These are phyloP conservation scores for Pyricularia sp. DNA, from an alignment of 2,329 filamentous ascomycete genomes.

Conservation along the genomic window DNA sequence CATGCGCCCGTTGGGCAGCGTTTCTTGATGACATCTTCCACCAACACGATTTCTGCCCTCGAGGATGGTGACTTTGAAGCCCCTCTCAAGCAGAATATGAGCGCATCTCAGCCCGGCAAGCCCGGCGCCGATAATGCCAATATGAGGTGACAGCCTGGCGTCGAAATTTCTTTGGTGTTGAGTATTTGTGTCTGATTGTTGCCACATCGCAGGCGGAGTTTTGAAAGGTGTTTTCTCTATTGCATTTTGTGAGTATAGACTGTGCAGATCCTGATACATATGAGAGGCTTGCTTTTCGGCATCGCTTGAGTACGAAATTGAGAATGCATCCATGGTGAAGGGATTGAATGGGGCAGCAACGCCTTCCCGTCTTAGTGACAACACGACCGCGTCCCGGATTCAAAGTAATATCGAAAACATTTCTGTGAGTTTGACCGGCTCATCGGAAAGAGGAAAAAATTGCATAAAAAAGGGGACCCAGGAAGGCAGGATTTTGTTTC, in stretches of 20 bases:
- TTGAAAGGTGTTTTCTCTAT: conserved; percentile 11
- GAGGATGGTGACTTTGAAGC: conserved; percentile 58
- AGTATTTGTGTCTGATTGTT: background rate
- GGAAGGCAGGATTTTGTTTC: background rate
- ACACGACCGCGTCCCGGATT: background rate
- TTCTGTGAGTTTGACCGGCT: background rate
- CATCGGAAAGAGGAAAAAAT: background rate
- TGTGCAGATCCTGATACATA: conserved; percentile 40
- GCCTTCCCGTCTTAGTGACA: background rate
- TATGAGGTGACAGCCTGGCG: conserved; percentile 31
- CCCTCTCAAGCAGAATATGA: conserved; percentile 54
- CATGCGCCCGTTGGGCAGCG: conserved; percentile 34
- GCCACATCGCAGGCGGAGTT: background rate
- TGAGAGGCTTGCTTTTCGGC: conserved; percentile 32
- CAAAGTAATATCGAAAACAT: background rate
- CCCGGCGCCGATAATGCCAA: conserved; percentile 63
- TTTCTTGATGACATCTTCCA: conserved; percentile 49
- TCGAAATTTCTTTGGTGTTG: background rate
- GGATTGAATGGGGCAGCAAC: background rate
- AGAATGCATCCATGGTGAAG: conserved; percentile 40
- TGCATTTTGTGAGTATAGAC: conserved; percentile 27
- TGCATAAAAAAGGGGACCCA: background rate
- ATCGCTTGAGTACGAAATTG: conserved; percentile 36
- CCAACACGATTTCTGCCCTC: conserved; percentile 60
- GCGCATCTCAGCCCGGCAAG: conserved; percentile 63